Evolutionary conservation across 1,139 yeast genomes (phyloP), one percentile per base, ranked within the genome.

Genomic region (Candida sp.): DNA sequence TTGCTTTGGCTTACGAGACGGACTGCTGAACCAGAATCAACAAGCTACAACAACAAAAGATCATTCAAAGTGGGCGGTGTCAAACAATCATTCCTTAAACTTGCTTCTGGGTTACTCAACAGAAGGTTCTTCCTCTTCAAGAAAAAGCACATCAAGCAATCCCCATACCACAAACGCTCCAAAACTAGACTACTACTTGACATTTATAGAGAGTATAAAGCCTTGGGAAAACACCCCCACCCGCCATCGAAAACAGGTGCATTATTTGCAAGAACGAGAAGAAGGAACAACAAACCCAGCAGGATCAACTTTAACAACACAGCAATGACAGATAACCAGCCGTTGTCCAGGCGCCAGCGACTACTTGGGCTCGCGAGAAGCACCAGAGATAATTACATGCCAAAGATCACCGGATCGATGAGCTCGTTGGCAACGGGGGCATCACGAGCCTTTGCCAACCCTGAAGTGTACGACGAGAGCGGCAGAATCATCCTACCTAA

Each of bases 321-420:
- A 9, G 42, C 9, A 8, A 30, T 38, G 44, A 23, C 37, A 31
- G 42, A 37, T 25, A 26, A 42, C 33, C 34, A 26, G n/a, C 50
- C 52, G 23, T 26, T 54, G 32, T 61, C 66, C 1, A 60, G 76
- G 49, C 65, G 82, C n/a, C 78, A 67, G 56, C 60, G 75, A 48
- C 56, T 78, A 25, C 54, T 70, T 42, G 86, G 85, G 23, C 60
- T 84, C 34, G 82, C 86, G 52, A 77, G 73, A 55, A 77, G 80
- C 8, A 84, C 89, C 7, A 74, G 83, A 58, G 87, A 84, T 53
- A 77, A 76, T 3, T 85, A 85, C 59, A 74, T 85, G 23, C 88
- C 88, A 3, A 70, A 75, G 7, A 52, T 83, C 27, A 69, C 84
- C 1, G 75, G 75, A 12, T 75, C 84, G 0, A 78, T 84, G 22